Evolutionary conservation across 768 basidiomycete genomes (phyloP).

Genomic region (Russula ochroleuca): DNA sequence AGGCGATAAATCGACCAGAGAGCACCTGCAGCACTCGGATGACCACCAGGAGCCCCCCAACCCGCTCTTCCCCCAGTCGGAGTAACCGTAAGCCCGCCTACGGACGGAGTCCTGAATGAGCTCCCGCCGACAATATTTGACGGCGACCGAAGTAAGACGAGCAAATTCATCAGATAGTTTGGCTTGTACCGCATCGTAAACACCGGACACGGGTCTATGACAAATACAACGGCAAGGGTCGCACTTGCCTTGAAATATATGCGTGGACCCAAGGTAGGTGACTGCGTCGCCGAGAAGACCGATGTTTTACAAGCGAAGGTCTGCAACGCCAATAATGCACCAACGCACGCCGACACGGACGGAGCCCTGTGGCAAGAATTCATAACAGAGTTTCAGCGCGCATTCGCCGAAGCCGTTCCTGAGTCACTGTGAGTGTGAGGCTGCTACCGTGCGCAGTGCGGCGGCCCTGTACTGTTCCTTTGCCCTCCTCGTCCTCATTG

Average conservation of each 20-base stretch:
- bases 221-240: not conserved
- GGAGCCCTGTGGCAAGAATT: not conserved
- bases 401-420: too few species aligned
- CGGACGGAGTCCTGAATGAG: not conserved
- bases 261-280: not conserved
- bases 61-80: not conserved
- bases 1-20: too few species aligned
- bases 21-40: too few species aligned
- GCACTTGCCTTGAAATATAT: not conserved
- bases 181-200: not conserved
- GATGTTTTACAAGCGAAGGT: not conserved
- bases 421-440: too few species aligned
- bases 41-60: not conserved
- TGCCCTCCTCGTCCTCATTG: slow-evolving; percentile 17
- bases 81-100: not conserved
- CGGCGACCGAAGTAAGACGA: not conserved
- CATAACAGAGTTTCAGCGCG: not conserved
- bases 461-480: not conserved
- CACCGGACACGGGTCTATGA: not conserved
- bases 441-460: slow-evolving; percentile 19
- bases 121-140: not conserved
- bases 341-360: not conserved
- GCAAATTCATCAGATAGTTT: not conserved
- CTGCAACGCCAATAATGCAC: too few species aligned
- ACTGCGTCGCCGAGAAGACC: not conserved